Evolutionary conservation across 2,329 filamentous ascomycete species (phyloP).

Genomic region (Colletotrichum viniferum): DNA sequence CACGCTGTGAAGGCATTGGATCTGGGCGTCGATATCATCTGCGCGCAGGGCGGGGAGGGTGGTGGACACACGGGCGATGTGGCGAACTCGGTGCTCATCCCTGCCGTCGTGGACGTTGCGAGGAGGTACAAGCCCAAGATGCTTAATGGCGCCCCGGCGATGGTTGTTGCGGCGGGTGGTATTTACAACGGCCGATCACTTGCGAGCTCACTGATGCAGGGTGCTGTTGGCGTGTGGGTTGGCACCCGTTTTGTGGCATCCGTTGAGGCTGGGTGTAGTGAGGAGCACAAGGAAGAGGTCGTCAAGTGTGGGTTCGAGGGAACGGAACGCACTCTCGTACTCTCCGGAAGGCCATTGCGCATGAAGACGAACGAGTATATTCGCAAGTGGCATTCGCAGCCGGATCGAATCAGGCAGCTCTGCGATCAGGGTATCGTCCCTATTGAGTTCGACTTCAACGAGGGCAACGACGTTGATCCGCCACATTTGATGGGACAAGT

Average conservation of each 20-base stretch:
- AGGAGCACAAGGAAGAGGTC: slow-evolving; percentile 83
- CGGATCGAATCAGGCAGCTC: slow-evolving; percentile 75
- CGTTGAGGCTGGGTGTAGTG: slow-evolving; percentile 79
- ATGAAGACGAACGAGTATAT: slow-evolving; percentile 86
- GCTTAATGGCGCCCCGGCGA: slow-evolving; percentile 71
- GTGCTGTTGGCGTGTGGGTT: slow-evolving; percentile 90
- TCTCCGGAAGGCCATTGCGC: slow-evolving; percentile 81
- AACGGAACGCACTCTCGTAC: slow-evolving; percentile 81
- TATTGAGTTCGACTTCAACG: slow-evolving; percentile 80
- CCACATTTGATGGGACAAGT: slow-evolving; percentile 96
- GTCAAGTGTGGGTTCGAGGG: slow-evolving; percentile 80
- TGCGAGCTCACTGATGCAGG: slow-evolving; percentile 84
- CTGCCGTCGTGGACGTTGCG: slow-evolving; percentile 85
- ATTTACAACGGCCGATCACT: slow-evolving; percentile 83
- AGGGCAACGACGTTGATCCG: slow-evolving; percentile 80
- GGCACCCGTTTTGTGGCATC: slow-evolving; percentile 90
- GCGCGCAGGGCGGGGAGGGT: slow-evolving; percentile 90
- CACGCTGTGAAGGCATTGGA: slow-evolving; percentile 90
- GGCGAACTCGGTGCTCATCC: slow-evolving; percentile 84
- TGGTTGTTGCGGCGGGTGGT: slow-evolving; percentile 90
- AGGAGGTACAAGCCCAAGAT: slow-evolving; percentile 70
- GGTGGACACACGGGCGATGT: slow-evolving; percentile 93
- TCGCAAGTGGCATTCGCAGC: slow-evolving; percentile 77
- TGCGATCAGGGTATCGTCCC: slow-evolving; percentile 81
- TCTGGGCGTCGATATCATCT: slow-evolving; percentile 87